Percentiles rank a stretch among this genome's conserved stretches.
Conservation (phyloP, 108 stramenopile species). For the Cyclotella kingstonii region DNA sequence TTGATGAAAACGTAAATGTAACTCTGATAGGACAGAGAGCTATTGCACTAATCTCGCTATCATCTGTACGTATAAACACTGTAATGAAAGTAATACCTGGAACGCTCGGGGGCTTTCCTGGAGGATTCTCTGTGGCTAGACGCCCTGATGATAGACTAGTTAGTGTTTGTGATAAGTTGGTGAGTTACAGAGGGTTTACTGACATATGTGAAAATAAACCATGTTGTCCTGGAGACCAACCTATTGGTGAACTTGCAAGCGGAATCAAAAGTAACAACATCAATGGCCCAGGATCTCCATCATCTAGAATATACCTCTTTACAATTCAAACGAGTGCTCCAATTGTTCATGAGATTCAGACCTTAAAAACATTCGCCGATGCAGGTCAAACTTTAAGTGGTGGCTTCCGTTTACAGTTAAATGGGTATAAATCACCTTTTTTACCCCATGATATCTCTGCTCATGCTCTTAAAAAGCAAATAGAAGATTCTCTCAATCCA, state of each 20-base stretch:
- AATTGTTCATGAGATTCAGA: slow-evolving; percentile 55
- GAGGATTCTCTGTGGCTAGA: slow-evolving; percentile 64
- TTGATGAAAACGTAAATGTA: slow-evolving; percentile 66
- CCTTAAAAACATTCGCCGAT: slow-evolving; percentile 36
- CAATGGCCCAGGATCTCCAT: slow-evolving; percentile 76
- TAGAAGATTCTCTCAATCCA: slow-evolving; percentile 56
- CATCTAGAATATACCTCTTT: slow-evolving; percentile 56
- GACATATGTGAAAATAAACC: slow-evolving; percentile 23
- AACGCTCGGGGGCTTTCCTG: slow-evolving; percentile 77
- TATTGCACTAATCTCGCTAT: slow-evolving; percentile 58
- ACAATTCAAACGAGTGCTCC: slow-evolving; percentile 59
- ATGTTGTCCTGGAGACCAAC: slow-evolving; percentile 48
- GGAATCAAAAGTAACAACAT: slow-evolving; percentile 60
- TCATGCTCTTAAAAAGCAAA: slow-evolving; percentile 21
- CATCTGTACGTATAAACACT: slow-evolving; percentile 60
- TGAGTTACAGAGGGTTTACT: slow-evolving; percentile 20
- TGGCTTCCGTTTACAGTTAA: slow-evolving; percentile 49
- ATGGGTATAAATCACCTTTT: slow-evolving; percentile 30
- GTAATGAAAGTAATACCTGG: slow-evolving; percentile 50
- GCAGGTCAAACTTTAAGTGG: slow-evolving; percentile 53
- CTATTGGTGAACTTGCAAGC: slow-evolving; percentile 24
- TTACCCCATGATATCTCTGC: slow-evolving; percentile 47
- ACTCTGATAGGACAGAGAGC: slow-evolving; percentile 71
- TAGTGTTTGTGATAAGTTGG: slow-evolving; percentile 39
- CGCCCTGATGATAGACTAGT: slow-evolving; percentile 35